Percentiles rank a stretch among this genome's conserved stretches.
phyloP scores from a whole-genome alignment of 2,329 filamentous ascomycete species.

The Septoria linicola region DNA sequence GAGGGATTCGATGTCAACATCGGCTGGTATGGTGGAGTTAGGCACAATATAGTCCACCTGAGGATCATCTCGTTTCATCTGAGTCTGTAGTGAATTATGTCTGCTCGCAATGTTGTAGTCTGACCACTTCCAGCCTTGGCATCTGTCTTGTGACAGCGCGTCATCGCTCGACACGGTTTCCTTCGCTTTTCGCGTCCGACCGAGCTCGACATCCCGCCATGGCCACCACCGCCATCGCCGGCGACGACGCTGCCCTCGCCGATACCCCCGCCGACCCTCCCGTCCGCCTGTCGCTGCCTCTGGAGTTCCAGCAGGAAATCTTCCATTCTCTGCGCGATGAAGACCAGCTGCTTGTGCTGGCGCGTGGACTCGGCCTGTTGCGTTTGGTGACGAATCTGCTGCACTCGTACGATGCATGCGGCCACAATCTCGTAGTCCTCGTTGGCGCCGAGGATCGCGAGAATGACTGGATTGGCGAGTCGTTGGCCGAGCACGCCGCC shows the following conservation, averaged over 20 bases:
- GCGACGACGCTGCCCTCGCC: conserved; percentile 2
- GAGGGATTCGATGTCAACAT: too few species aligned
- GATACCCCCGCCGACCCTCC: conserved; percentile 42
- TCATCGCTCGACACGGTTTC: too few species aligned
- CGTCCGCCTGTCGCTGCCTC: conserved; percentile 77
- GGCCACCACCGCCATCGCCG: neutral
- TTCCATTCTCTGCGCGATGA: conserved; percentile 86
- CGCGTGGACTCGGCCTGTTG: conserved; percentile 86
- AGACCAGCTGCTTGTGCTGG: conserved; percentile 91
- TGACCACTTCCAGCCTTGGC: too few species aligned
- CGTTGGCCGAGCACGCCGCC: conserved; percentile 90
- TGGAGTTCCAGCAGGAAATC: conserved; percentile 91
- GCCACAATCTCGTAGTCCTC: conserved; percentile 86
- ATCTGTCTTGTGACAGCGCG: too few species aligned
- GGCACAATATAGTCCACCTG: too few species aligned
- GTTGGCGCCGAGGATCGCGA: conserved; percentile 89
- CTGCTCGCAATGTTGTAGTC: neutral
- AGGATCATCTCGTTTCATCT: too few species aligned
- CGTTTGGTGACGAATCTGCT: conserved; percentile 93
- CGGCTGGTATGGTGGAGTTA: too few species aligned
- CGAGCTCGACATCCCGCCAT: neutral
- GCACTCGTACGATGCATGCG: conserved; percentile 93
- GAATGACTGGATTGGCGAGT: conserved; percentile 96
- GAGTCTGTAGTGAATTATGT: too few species aligned
- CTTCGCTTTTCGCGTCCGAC: too few species aligned